phyloP scores from a whole-genome alignment of 805 yeast species.

The Lipomyces kockii region DNA sequence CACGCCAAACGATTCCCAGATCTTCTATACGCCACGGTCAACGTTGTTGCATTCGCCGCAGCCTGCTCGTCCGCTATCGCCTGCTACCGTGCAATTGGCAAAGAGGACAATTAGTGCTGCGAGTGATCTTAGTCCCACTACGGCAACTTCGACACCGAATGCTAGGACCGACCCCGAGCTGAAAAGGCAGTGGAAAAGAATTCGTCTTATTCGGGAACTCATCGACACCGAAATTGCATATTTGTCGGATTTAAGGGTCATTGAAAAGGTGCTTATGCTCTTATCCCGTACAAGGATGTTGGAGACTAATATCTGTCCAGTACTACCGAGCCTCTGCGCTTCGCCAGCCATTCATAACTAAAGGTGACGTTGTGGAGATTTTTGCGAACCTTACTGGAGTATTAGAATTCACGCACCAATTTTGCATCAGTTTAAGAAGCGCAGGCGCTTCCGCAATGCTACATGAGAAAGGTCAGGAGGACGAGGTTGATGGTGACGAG shows the following conservation, averaged over 20 bases:
- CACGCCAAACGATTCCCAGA: neutral
- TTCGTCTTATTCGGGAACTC: conserved; percentile 46
- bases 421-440: conserved; percentile 39
- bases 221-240: conserved; percentile 48
- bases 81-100: neutral
- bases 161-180: conserved; percentile 18
- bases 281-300: conserved; percentile 38
- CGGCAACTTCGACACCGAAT: neutral
- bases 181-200: conserved; percentile 36
- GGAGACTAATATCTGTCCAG: conserved; percentile 21
- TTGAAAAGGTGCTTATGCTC: conserved; percentile 38
- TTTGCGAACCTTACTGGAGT: conserved; percentile 43
- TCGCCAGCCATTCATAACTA: conserved; percentile 42
- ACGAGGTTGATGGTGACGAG: conserved; percentile 36
- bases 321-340: conserved; percentile 38
- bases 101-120: neutral
- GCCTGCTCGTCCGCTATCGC: neutral
- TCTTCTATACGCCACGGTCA: conserved; percentile 8
- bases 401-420: conserved; percentile 42
- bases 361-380: conserved; percentile 44
- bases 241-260: conserved; percentile 46
- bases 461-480: conserved; percentile 25
- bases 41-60: neutral
- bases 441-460: conserved; percentile 25
- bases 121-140: neutral